A percentile compares a stretch with the other conserved stretches of the same genome.
These are phyloP conservation scores for Leccinum sublutescens DNA, from an alignment of 768 basidiomycete genomes.

Conservation along the genomic window DNA sequence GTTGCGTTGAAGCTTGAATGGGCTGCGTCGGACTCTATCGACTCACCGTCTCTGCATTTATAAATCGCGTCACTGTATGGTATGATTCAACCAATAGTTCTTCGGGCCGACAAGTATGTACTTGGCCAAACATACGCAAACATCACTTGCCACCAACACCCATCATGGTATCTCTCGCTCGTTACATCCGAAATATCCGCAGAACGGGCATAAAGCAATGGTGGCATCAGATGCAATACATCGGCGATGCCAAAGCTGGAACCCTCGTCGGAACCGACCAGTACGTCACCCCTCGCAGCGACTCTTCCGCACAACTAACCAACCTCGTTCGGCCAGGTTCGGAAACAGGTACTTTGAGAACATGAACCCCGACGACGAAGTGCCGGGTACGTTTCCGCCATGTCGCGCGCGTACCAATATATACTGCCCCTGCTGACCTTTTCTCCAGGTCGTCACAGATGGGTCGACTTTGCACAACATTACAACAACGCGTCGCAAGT, in stretches of 20 bases:
- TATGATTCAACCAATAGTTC: too few relatives aligned
- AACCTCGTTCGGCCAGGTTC: conserved; percentile 51
- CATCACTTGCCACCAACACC: conserved; percentile 6
- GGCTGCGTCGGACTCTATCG: too few relatives aligned
- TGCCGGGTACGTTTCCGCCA: conserved; percentile 63
- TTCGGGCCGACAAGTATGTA: neutral
- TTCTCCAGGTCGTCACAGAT: conserved; percentile 82
- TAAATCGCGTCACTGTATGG: too few relatives aligned
- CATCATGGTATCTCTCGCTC: conserved; percentile 66
- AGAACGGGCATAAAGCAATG: conserved; percentile 80
- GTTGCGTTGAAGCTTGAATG: too few relatives aligned
- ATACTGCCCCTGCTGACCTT: too few relatives aligned
- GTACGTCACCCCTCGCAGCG: conserved; percentile 46
- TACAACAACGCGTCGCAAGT: conserved; percentile 91
- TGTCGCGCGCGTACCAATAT: neutral
- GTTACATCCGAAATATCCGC: conserved; percentile 74
- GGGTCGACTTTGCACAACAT: conserved; percentile 94
- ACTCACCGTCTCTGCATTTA: too few relatives aligned
- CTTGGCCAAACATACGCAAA: conserved; percentile 27
- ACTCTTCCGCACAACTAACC: conserved; percentile 6
- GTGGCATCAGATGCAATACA: conserved; percentile 91
- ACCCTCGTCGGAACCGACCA: conserved; percentile 73
- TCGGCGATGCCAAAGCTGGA: conserved; percentile 91
- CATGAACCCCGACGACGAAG: conserved; percentile 78
- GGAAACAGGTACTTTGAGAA: conserved; percentile 97